phyloP scores from a whole-genome alignment of 805 yeast species.

The Schwanniomyces sp. region DNA sequence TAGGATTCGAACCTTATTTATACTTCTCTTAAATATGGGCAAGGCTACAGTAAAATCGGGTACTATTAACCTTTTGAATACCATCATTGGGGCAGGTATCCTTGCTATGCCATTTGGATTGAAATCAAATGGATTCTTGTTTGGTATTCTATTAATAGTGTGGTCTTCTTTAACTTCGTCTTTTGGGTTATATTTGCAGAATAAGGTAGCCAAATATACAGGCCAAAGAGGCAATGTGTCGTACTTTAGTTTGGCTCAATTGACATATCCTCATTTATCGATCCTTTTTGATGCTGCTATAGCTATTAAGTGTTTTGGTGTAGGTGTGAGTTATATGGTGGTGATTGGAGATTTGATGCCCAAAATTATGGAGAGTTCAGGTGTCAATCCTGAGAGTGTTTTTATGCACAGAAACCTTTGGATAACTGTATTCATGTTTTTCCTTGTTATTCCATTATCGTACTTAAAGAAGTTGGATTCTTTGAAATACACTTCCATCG shows the following conservation, averaged over 20 bases:
- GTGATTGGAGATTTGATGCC: slow-evolving; percentile 80
- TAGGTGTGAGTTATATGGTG: slow-evolving; percentile 67
- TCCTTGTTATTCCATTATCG: slow-evolving; percentile 63
- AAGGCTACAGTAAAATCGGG: slow-evolving; percentile 48
- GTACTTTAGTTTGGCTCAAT: slow-evolving; percentile 45
- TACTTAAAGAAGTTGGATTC: slow-evolving; percentile 64
- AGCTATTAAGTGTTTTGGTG: slow-evolving; percentile 78
- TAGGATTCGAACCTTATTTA: neutral
- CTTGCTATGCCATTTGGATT: slow-evolving; percentile 73
- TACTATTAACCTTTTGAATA: slow-evolving; percentile 52
- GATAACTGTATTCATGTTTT: slow-evolving; percentile 50
- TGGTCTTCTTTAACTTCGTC: slow-evolving; percentile 50
- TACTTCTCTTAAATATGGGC: slow-evolving; percentile 12
- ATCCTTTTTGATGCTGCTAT: slow-evolving; percentile 75
- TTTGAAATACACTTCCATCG: slow-evolving; percentile 66
- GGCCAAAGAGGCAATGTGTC: slow-evolving; percentile 42
- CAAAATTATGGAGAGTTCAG: slow-evolving; percentile 42
- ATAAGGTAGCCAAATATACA: slow-evolving; percentile 51
- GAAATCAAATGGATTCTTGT: slow-evolving; percentile 45
- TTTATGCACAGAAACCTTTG: slow-evolving; percentile 47
- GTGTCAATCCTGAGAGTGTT: slow-evolving; percentile 19
- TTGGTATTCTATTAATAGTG: slow-evolving; percentile 41
- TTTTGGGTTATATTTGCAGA: slow-evolving; percentile 64
- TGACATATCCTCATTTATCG: slow-evolving; percentile 70
- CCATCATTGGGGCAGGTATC: slow-evolving; percentile 67